Conservation (phyloP, 129 eudicot species). For the Smallanthus sonchifolius region DNA sequence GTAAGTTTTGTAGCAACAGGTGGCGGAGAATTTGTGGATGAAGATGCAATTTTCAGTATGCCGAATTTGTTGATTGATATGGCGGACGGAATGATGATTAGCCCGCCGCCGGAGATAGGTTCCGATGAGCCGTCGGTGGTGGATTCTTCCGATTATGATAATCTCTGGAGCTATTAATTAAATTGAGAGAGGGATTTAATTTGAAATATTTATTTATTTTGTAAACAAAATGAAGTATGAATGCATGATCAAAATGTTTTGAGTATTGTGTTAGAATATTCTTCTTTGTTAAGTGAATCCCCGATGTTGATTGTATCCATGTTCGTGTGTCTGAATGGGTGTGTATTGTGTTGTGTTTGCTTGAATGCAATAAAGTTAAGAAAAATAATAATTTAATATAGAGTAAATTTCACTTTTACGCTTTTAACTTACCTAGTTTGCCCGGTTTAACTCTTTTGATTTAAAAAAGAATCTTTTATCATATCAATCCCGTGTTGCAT, state of each 20-base stretch:
- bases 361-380: not conserved
- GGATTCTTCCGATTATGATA: not conserved
- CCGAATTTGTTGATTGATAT: conserved; percentile 33
- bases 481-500: too few species aligned
- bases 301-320: not conserved
- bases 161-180: conserved; percentile 19
- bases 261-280: not conserved
- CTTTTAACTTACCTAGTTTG: too few species aligned
- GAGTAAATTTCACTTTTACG: too few species aligned
- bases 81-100: conserved; percentile 46
- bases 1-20: too few species aligned
- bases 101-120: not conserved
- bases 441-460: too few species aligned
- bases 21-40: conserved; percentile 30
- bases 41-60: conserved; percentile 39
- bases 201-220: not conserved
- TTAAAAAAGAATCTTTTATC: too few species aligned
- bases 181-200: not conserved
- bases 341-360: not conserved
- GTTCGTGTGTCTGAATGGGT: not conserved
- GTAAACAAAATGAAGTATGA: not conserved
- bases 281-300: too few species aligned
- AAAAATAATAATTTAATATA: too few species aligned
- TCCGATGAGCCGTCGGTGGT: not conserved
- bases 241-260: conserved; percentile 1